phyloP scores from a whole-genome alignment of 345 rosid species.

The Cochlearia excelsa region DNA sequence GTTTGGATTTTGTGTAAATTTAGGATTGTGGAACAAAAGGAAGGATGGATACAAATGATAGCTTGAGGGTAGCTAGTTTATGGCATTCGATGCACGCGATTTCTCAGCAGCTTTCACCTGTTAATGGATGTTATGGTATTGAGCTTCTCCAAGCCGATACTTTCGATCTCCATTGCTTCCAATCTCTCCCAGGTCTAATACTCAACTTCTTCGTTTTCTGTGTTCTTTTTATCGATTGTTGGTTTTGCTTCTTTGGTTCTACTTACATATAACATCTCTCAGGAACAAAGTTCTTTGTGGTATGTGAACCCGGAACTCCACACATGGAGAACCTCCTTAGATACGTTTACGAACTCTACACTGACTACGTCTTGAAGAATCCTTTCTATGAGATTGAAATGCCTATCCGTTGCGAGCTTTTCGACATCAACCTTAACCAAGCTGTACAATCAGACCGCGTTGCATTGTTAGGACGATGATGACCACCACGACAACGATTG shows the following conservation, averaged over 20 bases:
- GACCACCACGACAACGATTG: no score
- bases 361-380: conserved; percentile 91
- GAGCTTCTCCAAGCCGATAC: conserved; percentile 95
- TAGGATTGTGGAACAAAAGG: conserved; percentile 94
- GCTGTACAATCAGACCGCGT: conserved; percentile 85
- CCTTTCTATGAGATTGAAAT: conserved; percentile 99
- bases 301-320: conserved; percentile 82
- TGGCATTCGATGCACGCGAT: conserved; percentile 99
- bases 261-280: background rate
- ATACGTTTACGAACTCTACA: conserved; percentile 75
- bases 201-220: background rate
- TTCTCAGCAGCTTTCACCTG: conserved; percentile 96
- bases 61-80: conserved; percentile 95
- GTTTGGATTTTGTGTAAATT: conserved; percentile 16
- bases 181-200: conserved; percentile 73
- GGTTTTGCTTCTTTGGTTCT: background rate
- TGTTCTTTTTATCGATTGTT: conserved; percentile 3
- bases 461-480: conserved; percentile 58
- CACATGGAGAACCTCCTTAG: conserved; percentile 82
- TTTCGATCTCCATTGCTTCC: conserved; percentile 95
- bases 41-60: conserved; percentile 96
- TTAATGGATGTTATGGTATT: conserved; percentile 80
- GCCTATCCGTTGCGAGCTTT: conserved; percentile 98
- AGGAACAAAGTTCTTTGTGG: conserved; percentile 98
- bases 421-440: conserved; percentile 76